A percentile compares a stretch with the other conserved stretches of the same genome.
phyloP scores from a whole-genome alignment of 2,329 filamentous ascomycete species.

The Hypoxylon sp. region DNA sequence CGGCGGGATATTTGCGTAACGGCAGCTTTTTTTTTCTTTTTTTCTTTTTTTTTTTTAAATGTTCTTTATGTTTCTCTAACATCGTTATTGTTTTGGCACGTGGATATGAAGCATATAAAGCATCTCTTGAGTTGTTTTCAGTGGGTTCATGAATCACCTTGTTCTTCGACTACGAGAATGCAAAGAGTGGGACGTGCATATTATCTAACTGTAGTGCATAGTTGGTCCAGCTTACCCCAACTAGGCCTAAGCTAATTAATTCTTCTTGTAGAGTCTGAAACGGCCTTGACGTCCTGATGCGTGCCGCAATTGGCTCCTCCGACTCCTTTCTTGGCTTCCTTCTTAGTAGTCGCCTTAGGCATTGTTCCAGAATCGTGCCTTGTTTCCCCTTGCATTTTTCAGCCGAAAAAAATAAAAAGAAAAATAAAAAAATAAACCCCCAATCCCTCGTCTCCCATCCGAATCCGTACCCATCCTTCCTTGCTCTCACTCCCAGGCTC shows the following conservation, averaged over 20 bases:
- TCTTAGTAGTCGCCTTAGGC: slow-evolving; percentile 41
- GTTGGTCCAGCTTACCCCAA: not conserved
- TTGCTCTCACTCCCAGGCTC: slow-evolving; percentile 12
- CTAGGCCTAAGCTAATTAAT: slow-evolving; percentile 33
- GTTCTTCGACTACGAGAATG: slow-evolving; percentile 6
- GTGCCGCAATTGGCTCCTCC: slow-evolving; percentile 42
- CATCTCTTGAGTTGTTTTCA: too few species aligned
- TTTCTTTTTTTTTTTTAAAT: not conserved
- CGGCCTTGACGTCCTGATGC: slow-evolving; percentile 50
- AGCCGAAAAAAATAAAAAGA: slow-evolving; percentile 3
- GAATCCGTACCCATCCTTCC: slow-evolving; percentile 8
- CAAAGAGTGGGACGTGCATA: slow-evolving; percentile 36
- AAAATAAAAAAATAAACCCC: too few species aligned
- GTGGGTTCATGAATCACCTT: too few species aligned
- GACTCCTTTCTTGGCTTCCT: slow-evolving; percentile 35
- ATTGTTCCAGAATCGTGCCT: slow-evolving; percentile 48
- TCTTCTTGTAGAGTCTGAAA: slow-evolving; percentile 52
- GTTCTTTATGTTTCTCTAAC: too few species aligned
- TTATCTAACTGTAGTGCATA: slow-evolving; percentile 39
- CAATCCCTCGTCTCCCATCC: slow-evolving; percentile 27
- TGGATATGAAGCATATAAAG: not conserved
- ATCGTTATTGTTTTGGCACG: not conserved
- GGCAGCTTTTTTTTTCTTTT: not conserved
- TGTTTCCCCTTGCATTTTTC: slow-evolving; percentile 23
- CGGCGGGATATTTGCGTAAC: slow-evolving; percentile 6